Evolutionary conservation across 306 rosid genomes (phyloP).

Genomic region (Astragalus glycyphyllos): DNA sequence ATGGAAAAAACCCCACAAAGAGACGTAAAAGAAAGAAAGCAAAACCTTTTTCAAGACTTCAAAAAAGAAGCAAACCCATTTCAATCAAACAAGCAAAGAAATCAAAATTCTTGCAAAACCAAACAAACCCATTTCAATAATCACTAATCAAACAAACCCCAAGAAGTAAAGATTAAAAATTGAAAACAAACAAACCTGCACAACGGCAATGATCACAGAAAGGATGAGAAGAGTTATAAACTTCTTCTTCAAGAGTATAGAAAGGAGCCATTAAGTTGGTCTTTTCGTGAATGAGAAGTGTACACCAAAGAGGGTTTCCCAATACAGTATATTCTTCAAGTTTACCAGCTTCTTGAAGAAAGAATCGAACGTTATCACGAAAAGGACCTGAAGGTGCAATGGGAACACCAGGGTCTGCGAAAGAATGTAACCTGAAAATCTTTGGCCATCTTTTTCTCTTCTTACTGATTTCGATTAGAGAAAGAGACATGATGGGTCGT

Average conservation of each 20-base stretch:
- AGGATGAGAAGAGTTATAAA: constrained; percentile 57
- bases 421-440: constrained; percentile 62
- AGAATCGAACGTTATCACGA: constrained; percentile 68
- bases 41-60: background rate
- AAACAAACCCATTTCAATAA: constrained; percentile 34
- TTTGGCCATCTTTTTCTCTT: constrained; percentile 75
- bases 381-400: constrained; percentile 56
- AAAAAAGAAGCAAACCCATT: background rate
- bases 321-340: constrained; percentile 57
- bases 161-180: background rate
- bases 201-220: constrained; percentile 84
- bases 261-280: constrained; percentile 66
- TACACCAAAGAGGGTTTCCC: constrained; percentile 72
- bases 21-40: background rate
- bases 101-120: background rate
- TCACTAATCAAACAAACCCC: background rate
- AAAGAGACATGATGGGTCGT: constrained; percentile 55
- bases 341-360: constrained; percentile 74
- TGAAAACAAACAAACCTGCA: constrained; percentile 47
- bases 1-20: background rate
- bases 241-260: constrained; percentile 75
- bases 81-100: constrained; percentile 21
- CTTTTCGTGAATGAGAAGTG: constrained; percentile 72
- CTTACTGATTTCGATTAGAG: constrained; percentile 63
- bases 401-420: constrained; percentile 68